Conservation (phyloP, 1,284 basidiomycete genomes). For the Naganishia sp. region DNA sequence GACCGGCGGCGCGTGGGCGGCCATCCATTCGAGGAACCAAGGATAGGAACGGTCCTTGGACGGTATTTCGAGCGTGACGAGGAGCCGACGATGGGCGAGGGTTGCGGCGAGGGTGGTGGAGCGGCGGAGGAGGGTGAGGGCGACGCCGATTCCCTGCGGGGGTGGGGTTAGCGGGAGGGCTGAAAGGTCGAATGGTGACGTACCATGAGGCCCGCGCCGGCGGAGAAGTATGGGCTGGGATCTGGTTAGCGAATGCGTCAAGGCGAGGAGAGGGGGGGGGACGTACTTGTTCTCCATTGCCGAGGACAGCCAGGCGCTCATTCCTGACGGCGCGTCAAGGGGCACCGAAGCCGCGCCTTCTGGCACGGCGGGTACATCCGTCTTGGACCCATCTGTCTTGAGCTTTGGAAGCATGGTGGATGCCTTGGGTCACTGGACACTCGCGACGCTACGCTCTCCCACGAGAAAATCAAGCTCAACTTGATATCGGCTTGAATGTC, state of each 20-base stretch:
- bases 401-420: too few species aligned
- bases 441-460: too few species aligned
- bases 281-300: conserved; percentile 30
- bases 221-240: conserved; percentile 89
- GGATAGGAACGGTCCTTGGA: conserved; percentile 93
- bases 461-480: too few species aligned
- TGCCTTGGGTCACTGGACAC: too few species aligned
- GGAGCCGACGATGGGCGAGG: conserved; percentile 80
- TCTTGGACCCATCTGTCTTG: too few species aligned
- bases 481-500: too few species aligned
- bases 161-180: too few species aligned
- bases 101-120: conserved; percentile 69
- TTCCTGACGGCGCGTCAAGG: not conserved
- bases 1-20: conserved; percentile 51
- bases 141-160: conserved; percentile 78
- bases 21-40: conserved; percentile 98
- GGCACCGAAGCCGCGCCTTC: too few species aligned
- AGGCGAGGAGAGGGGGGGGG: not conserved
- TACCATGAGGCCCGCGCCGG: conserved; percentile 94
- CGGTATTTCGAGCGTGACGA: conserved; percentile 94
- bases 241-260: not conserved
- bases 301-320: not conserved
- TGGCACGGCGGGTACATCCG: too few species aligned
- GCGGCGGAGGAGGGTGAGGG: conserved; percentile 71
- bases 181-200: conserved; percentile 36